Evolutionary conservation across 2,329 filamentous ascomycete species (phyloP).

Genomic region (Sporothrix protearum): DNA sequence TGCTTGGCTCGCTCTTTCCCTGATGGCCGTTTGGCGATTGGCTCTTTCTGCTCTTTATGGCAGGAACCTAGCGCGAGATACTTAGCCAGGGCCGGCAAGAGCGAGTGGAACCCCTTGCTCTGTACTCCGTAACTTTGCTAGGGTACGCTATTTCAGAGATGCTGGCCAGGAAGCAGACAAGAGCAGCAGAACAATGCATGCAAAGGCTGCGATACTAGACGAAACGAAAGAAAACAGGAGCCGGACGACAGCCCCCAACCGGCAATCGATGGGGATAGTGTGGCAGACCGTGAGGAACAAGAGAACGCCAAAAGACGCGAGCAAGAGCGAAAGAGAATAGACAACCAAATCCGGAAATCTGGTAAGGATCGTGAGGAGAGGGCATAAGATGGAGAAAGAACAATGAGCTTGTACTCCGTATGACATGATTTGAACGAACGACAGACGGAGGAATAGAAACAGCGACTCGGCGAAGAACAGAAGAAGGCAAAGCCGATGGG

Average conservation of each 20-base stretch:
- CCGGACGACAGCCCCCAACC: constrained; percentile 5
- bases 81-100: constrained; percentile 15
- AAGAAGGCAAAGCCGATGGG: neutral
- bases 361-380: neutral
- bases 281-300: neutral
- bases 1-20: neutral
- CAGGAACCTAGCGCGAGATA: constrained; percentile 17
- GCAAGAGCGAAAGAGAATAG: constrained; percentile 5
- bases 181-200: constrained; percentile 9
- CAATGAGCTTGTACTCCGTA: neutral
- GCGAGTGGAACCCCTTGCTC: constrained; percentile 6
- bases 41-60: neutral
- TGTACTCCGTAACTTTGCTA: constrained; percentile 3
- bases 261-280: constrained; percentile 3
- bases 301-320: neutral
- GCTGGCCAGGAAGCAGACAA: neutral
- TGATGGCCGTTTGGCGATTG: constrained; percentile 12
- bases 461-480: neutral
- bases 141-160: constrained; percentile 13
- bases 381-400: neutral
- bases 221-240: neutral
- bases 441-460: neutral
- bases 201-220: neutral
- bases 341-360: neutral
- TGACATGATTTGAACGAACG: neutral